Base-by-base conservation (phyloP, 805 yeast species). In the Lachancea thermotolerans region DNA sequence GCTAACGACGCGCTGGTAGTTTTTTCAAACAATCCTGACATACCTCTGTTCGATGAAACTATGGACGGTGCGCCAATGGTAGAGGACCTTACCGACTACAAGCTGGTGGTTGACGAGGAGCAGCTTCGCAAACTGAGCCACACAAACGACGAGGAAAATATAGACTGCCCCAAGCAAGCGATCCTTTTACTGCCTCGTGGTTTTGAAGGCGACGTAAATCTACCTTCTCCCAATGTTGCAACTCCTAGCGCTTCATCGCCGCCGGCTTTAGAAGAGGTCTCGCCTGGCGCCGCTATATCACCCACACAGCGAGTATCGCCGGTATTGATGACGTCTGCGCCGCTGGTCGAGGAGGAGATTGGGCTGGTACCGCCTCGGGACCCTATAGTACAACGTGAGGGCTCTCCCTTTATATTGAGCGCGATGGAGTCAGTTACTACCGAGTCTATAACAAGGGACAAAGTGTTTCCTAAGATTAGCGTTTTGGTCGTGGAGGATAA, bases 401-500 rank as follows among this genome's bases (percentile, higher is more conserved):
- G 33, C 12, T 42, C 45, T 25, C 45, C 45, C 3, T 40, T 40
- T 39, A 33, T 41, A 8, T 35, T 18, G 4, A 29, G 25, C 16
- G 45, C 43, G 41, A 11, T 48, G 44, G 25, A 40, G 45, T 2
- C 48, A 44, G 18, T 50, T 28, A 36, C 60, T 55, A 8, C 53
- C 51, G 8, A 50, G 51, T 36, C 39, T 41, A 29, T 29, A 17
- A 64, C 72, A 14, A 64, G 65, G 58, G 70, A 70, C 14, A 82
- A 80, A 44, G 90, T 93, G 16, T 73, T 91, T 15, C 96, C 97
- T 0, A 85, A 88, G 49, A 82, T 93, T 35, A 87, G 88, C 35
- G 96, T 93, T 1, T 68, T 93, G 42, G 90, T 93, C 35, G 99
- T 93, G 9, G 99, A 93, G 64, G 99, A 93, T 71, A 93, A 93